Evolutionary conservation across 73 alveolate species (phyloP).

Genomic region (Loxodes magnus): DNA sequence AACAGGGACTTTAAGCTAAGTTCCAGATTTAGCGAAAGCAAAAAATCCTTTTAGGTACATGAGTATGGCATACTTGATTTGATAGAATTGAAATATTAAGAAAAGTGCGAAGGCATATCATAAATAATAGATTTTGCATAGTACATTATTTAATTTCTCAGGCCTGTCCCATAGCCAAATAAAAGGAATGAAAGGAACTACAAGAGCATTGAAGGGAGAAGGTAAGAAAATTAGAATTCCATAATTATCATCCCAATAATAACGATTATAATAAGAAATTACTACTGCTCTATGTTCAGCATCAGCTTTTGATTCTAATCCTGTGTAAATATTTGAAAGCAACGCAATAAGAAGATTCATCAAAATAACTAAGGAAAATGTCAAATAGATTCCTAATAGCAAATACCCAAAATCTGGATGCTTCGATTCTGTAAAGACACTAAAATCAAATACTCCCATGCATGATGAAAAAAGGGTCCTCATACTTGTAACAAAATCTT

Average conservation of each 20-base stretch:
- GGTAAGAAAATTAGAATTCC: conserved; percentile 31
- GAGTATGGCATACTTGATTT: too few relatives aligned
- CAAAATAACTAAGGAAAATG: conserved; percentile 13
- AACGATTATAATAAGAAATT: conserved; percentile 2
- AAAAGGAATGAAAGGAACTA: conserved; percentile 18
- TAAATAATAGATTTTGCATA: background rate
- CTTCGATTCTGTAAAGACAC: conserved; percentile 2
- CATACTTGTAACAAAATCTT: background rate
- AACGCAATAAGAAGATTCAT: conserved; percentile 31
- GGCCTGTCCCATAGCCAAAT: background rate
- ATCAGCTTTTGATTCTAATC: conserved; percentile 11
- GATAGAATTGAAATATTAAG: conserved; percentile 34
- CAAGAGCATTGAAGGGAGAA: conserved; percentile 18
- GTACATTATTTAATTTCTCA: background rate
- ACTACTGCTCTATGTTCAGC: conserved; percentile 30
- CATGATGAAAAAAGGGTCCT: conserved; percentile 1
- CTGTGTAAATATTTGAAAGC: conserved; percentile 20
- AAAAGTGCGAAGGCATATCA: conserved; percentile 2
- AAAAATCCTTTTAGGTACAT: too few relatives aligned
- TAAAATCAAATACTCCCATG: conserved; percentile 18
- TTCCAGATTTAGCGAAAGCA: too few relatives aligned
- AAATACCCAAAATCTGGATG: conserved; percentile 16
- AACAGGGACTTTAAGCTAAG: too few relatives aligned
- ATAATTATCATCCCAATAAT: conserved; percentile 10
- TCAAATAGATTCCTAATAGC: conserved; percentile 5